phyloP scores from a whole-genome alignment of 345 rosid genomes.

The Salix suchowensis region DNA sequence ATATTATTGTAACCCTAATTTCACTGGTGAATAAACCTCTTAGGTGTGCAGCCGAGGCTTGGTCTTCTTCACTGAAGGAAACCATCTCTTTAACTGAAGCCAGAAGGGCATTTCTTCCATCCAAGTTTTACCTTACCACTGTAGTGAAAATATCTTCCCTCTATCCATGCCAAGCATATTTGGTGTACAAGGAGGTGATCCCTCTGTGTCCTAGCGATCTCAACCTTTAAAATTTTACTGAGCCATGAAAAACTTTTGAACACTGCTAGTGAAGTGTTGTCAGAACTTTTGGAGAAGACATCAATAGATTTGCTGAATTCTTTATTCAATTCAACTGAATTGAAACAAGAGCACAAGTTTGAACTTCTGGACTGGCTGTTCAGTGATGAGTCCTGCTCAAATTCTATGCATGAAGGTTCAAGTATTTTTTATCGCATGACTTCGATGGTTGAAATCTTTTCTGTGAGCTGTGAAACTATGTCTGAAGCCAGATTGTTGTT shows the following conservation, averaged over 20 bases:
- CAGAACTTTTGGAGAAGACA: conserved; percentile 75
- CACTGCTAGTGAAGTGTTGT: conserved; percentile 58
- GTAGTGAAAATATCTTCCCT: conserved; percentile 67
- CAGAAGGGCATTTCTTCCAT: conserved; percentile 76
- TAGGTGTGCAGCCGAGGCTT: conserved; percentile 59
- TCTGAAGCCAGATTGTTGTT: conserved; percentile 31
- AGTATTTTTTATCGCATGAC: conserved; percentile 19
- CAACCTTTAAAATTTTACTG: conserved; percentile 50
- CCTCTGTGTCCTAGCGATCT: conserved; percentile 49
- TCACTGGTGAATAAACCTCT: conserved; percentile 61
- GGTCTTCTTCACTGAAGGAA: conserved; percentile 61
- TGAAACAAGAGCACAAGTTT: conserved; percentile 48
- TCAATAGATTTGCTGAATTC: conserved; percentile 54
- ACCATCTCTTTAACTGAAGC: conserved; percentile 63
- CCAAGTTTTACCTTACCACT: conserved; percentile 82
- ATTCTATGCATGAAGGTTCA: conserved; percentile 21
- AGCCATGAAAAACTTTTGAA: conserved; percentile 45
- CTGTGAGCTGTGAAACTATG: conserved; percentile 35
- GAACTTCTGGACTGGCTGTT: conserved; percentile 65
- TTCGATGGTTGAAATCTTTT: conserved; percentile 48
- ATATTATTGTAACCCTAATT: conserved; percentile 55
- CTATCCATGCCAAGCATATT: conserved; percentile 62
- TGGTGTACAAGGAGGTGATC: conserved; percentile 52
- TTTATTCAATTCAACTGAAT: conserved; percentile 52
- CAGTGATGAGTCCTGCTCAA: conserved; percentile 27